Evolutionary conservation across 345 rosid species (phyloP), one percentile per base, ranked within the genome.

Genomic region (Eucalyptus pumila): DNA sequence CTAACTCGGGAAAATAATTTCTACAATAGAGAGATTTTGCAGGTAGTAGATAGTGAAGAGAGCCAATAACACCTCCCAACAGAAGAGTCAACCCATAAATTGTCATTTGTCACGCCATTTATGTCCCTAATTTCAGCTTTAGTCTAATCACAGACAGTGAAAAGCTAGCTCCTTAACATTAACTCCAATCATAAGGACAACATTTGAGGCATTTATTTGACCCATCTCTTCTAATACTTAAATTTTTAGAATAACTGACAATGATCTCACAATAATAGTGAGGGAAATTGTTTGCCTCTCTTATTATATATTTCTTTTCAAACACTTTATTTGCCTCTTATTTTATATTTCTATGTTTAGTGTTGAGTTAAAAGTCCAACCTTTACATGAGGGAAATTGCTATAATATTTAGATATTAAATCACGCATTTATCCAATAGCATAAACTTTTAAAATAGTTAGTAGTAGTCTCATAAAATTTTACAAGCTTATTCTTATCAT

Each of bases 201-300:
- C 0, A 30, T n/a, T 65, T 4, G 19, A 65, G n/a, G 72, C 37
- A 30, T 15, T 8, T n/a, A 30, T n/a, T 62, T n/a, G 37, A 65
- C 3, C 37, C 37, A 65, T 60, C 6, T 60, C 67, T 3, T 27
- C 14, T 60, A 3, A 60, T 60, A 60, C 30, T 27, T 60, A 60
- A 58, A 26, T 0, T 3, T 27, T 60, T 2, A 60, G 0, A 60
- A 60, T 27, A 11, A 3, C 5, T 10, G 67, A 27, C 4, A 11
- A 60, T 27, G 0, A 0, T 26, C 10, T 60, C 15, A 60, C 0
- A 60, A 0, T 6, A 60, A 60, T 2, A 56, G 11, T 54, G 42
- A 40, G 42, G 42, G 42, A 5, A 27, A 0, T 60, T 60, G 1
- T 60, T 60, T 60, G 32, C 7, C n/a, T 60, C 32, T 12, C n/a